Evolutionary conservation across 345 rosid species (phyloP).

Genomic region (Linum trigynum): DNA sequence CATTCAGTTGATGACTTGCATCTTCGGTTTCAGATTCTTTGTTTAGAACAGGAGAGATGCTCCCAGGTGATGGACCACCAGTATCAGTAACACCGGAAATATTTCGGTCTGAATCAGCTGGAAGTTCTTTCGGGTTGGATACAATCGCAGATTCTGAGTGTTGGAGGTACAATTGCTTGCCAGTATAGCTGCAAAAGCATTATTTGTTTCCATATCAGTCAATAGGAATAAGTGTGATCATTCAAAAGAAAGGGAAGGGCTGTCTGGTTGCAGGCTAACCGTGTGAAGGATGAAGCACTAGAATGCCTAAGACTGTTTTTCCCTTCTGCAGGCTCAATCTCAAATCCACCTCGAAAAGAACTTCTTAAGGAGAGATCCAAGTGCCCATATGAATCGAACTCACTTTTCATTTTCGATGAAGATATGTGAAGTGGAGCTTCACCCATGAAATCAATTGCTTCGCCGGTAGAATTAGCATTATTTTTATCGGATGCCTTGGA

Average conservation of each 20-base stretch:
- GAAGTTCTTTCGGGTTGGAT: background rate
- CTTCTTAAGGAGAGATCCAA: slow-evolving; percentile 5
- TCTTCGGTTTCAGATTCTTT: background rate
- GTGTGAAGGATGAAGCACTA: slow-evolving; percentile 2
- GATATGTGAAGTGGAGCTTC: background rate
- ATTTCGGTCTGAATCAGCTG: background rate
- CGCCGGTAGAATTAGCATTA: background rate
- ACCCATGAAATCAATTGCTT: background rate
- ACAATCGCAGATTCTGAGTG: background rate
- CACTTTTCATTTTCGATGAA: background rate
- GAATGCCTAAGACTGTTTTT: slow-evolving; percentile 1
- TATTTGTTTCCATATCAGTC: background rate
- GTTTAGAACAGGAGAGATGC: background rate
- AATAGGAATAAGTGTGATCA: background rate
- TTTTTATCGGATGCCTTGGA: background rate
- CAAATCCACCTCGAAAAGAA: background rate
- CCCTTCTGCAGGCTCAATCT: background rate
- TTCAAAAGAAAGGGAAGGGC: background rate
- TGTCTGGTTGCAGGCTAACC: background rate
- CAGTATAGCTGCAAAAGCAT: background rate
- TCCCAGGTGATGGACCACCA: no score
- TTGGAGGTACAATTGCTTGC: background rate
- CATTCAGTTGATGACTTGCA: background rate
- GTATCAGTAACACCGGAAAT: background rate
- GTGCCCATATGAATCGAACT: background rate